A percentile compares a stretch with the other conserved stretches of the same genome.
phyloP scores from a whole-genome alignment of 75 land plant species.

The Pinus taeda region DNA sequence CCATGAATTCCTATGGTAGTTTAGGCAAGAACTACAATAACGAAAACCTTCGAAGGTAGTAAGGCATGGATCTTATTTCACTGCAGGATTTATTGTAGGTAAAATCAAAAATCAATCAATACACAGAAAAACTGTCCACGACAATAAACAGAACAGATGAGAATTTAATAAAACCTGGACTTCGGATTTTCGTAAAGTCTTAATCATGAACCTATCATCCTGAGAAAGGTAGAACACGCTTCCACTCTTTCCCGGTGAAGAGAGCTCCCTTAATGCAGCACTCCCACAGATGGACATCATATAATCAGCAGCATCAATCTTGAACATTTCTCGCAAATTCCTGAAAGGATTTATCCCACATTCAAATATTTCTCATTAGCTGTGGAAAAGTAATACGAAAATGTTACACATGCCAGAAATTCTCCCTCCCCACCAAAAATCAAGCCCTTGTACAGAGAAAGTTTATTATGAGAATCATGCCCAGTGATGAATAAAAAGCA shows the following conservation, averaged over 20 bases:
- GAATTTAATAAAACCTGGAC: slow-evolving; percentile 55
- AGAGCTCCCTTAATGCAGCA: slow-evolving; percentile 89
- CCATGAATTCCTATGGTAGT: too few relatives aligned
- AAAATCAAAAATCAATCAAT: not conserved
- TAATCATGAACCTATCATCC: slow-evolving; percentile 96
- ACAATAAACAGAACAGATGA: not conserved
- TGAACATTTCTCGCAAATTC: slow-evolving; percentile 93
- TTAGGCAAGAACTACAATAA: too few relatives aligned
- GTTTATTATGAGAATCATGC: not conserved
- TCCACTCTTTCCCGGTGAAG: slow-evolving; percentile 99
- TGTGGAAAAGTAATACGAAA: not conserved
- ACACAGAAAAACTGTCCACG: not conserved
- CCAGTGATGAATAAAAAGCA: not conserved
- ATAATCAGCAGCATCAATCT: slow-evolving; percentile 97
- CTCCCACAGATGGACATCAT: slow-evolving; percentile 98
- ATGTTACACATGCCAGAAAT: not conserved
- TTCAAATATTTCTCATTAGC: not conserved
- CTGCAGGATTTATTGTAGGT: not conserved
- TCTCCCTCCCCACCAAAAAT: not conserved
- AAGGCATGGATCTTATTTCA: too few relatives aligned
- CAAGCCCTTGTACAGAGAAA: not conserved
- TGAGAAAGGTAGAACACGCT: slow-evolving; percentile 96
- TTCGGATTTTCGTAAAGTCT: slow-evolving; percentile 91
- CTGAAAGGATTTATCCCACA: slow-evolving; percentile 27
- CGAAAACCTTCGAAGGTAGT: too few relatives aligned